These are phyloP conservation scores for Tilletia horrida DNA, from an alignment of 1,284 basidiomycete species.

Conservation along the genomic window DNA sequence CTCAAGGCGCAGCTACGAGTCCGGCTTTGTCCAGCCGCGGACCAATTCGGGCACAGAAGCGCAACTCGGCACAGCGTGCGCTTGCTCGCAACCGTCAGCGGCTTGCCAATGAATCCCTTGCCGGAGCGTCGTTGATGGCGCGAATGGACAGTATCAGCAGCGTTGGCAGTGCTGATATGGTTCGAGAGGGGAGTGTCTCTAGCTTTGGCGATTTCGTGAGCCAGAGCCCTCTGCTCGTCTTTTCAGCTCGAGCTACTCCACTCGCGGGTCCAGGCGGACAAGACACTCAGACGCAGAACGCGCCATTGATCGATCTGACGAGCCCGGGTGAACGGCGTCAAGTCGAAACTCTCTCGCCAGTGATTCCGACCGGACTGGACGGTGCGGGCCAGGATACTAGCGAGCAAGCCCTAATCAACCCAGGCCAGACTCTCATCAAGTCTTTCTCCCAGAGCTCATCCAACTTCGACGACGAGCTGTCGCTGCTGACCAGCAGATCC, in stretches of 20 bases:
- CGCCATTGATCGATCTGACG: not conserved
- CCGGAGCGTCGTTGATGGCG: not conserved
- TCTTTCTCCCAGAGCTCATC: not conserved
- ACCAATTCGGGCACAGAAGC: not conserved
- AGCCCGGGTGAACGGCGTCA: not conserved
- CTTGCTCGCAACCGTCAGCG: constrained; percentile 7
- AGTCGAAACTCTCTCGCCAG: too few species aligned
- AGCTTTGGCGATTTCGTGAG: not conserved
- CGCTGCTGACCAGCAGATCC: constrained; percentile 4
- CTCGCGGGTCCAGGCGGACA: not conserved
- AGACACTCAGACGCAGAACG: not conserved
- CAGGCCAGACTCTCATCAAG: not conserved
- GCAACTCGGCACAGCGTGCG: constrained; percentile 10
- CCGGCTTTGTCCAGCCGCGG: not conserved
- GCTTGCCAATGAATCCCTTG: not conserved
- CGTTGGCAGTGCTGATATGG: not conserved
- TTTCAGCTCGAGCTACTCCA: not conserved
- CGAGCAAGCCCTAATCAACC: not conserved
- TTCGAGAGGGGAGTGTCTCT: not conserved
- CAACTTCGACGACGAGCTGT: not conserved
- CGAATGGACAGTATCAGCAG: constrained; percentile 9
- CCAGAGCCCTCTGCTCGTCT: not conserved
- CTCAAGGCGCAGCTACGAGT: not conserved
- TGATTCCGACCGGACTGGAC: not conserved
- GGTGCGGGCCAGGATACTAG: not conserved